Evolutionary conservation across 495 filamentous ascomycete genomes (phyloP).

Genomic region (Xylaria intraflava): DNA sequence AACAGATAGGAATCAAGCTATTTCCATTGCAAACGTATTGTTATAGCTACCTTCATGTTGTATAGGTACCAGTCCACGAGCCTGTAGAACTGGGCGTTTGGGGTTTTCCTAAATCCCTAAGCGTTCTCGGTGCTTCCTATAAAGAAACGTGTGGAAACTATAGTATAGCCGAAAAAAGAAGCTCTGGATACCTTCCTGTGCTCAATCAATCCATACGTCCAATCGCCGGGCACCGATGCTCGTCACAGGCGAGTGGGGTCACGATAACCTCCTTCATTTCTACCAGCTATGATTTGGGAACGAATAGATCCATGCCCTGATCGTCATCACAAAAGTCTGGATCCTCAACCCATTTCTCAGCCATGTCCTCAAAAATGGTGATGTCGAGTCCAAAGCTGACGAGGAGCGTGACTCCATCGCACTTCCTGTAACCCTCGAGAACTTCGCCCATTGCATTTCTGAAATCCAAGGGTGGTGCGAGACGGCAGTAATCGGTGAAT

Average conservation of each 20-base stretch:
- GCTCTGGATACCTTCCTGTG: no score
- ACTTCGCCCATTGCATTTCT: neutral
- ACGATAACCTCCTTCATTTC: neutral
- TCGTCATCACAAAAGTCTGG: neutral
- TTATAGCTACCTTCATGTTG: no score
- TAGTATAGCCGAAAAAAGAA: no score
- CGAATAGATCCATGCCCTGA: neutral
- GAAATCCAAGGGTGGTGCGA: conserved; percentile 3
- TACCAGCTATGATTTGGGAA: neutral
- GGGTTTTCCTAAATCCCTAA: no score
- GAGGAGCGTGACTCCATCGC: neutral
- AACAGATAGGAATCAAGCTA: no score
- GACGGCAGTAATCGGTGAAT: conserved; percentile 18
- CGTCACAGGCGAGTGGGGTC: neutral
- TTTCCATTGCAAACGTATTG: no score
- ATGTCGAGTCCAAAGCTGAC: neutral
- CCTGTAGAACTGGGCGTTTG: no score
- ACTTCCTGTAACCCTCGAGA: neutral
- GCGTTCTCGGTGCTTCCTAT: no score
- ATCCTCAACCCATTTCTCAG: neutral
- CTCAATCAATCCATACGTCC: no score
- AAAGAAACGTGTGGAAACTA: no score
- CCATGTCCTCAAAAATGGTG: neutral
- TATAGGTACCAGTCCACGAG: no score
- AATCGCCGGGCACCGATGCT: no score